Base-by-base conservation (phyloP, 805 yeast genomes). In the Wickerhamomyces subpelliculosus region DNA sequence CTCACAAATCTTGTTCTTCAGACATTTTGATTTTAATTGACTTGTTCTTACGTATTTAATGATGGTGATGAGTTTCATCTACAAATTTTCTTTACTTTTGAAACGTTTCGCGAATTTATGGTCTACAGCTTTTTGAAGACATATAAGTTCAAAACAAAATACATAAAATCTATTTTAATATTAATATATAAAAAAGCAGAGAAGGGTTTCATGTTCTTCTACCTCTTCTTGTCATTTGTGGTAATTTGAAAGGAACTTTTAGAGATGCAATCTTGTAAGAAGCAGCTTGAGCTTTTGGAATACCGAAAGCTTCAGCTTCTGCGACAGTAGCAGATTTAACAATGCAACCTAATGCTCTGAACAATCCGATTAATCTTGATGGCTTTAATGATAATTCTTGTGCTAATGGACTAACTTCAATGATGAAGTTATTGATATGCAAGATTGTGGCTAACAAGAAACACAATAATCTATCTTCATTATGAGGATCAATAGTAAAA, bases 171-270 rank as follows among this genome's bases (percentile, higher is more conserved):
- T n/a, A n/a, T n/a, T 27, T 9, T 13, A 16, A n/a, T 14, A 27
- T 25, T 27, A 17, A 27, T 6, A 17, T 27, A 17, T 17, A 7
- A 8, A 14, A 11, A 5, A 11, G 20, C 6, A 22, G 12, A 8
- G n/a, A n/a, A n/a, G n/a, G n/a, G n/a, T n/a, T n/a, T 11, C 26
- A 46, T 12, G 58, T 49, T 44, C 61, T 69, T 55, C 73, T 68
- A 29, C 78, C 78, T 54, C 84, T 71, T 66, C 80, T 78, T 10
- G 80, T 73, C 72, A 84, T 71, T 50, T 84, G 90, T 8, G 98
- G 98, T 36, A 86, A 67, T 57, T 78, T 80, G 64, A 93, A 84
- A 28, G 98, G 98, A 24, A 88, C 95, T 58, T 75, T 80, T 60
- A 93, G 72, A 14, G 75, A 62, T 3, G 97, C 97, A 48, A 90